Evolutionary conservation across 257 asterid genomes (phyloP).

Genomic region (Handroanthus guayacan): DNA sequence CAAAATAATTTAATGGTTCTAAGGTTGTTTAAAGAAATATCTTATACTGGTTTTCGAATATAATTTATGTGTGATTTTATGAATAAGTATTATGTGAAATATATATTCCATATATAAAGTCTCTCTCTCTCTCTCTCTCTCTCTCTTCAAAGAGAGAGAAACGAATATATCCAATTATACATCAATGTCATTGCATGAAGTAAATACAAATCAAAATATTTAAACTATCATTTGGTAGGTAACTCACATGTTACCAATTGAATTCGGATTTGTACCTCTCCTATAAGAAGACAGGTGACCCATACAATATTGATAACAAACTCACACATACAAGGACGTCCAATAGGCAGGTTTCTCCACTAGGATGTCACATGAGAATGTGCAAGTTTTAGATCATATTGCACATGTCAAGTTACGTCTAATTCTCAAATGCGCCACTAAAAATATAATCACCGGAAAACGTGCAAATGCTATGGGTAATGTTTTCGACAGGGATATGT

Average conservation of each 20-base stretch:
- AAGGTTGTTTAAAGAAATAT: not conserved
- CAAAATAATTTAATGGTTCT: not conserved
- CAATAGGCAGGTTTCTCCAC: not conserved
- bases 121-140: no score
- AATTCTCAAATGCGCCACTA: not conserved
- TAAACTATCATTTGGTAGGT: no score
- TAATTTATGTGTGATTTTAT: no score
- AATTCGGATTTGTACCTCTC: no score
- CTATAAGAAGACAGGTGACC: no score
- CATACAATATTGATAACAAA: no score
- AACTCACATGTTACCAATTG: no score
- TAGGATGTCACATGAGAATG: not conserved
- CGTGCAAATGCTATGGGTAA: not conserved
- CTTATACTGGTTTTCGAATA: not conserved
- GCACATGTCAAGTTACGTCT: not conserved
- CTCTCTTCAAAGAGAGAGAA: no score
- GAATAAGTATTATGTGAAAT: not conserved
- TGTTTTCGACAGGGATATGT: no score
- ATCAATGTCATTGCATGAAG: no score
- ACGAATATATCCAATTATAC: no score
- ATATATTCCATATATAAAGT: not conserved
- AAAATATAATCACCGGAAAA: not conserved
- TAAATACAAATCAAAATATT: no score
- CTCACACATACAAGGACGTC: not conserved
- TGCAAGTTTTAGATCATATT: not conserved